These are phyloP conservation scores for Pseudocohnilembus persalinus DNA, from an alignment of 169 alveolate genomes.

Conservation along the genomic window DNA sequence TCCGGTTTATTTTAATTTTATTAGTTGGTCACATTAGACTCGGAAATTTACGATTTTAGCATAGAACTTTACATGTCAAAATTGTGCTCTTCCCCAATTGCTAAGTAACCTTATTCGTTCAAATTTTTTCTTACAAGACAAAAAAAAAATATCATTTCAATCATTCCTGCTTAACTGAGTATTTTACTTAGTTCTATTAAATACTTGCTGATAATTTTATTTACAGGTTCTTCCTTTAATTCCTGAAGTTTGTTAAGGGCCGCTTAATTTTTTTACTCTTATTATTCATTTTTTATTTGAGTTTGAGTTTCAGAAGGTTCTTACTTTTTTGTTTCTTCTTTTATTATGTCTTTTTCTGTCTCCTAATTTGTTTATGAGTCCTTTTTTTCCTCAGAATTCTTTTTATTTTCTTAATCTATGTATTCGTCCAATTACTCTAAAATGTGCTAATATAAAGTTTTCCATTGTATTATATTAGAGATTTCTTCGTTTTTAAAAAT, in stretches of 20 bases:
- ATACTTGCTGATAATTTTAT: no score
- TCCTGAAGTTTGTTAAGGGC: not conserved
- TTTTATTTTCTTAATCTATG: no score
- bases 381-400: no score
- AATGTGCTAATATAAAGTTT: no score
- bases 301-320: not conserved
- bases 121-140: slow-evolving; percentile 20
- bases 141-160: slow-evolving; percentile 17
- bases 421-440: no score
- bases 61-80: not conserved
- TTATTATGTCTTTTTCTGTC: not conserved
- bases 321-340: not conserved
- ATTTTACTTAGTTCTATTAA: not conserved
- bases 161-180: not conserved
- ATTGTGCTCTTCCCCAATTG: not conserved
- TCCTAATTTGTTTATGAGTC: no score
- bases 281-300: not conserved
- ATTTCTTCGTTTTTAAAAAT: no score
- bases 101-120: slow-evolving; percentile 13
- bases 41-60: not conserved
- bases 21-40: not conserved
- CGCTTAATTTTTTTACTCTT: no score
- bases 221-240: no score
- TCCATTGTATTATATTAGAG: no score
- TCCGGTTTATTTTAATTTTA: not conserved